Conservation (phyloP, 2,329 filamentous ascomycete genomes). For the Pseudophaeomoniella oleicola region DNA sequence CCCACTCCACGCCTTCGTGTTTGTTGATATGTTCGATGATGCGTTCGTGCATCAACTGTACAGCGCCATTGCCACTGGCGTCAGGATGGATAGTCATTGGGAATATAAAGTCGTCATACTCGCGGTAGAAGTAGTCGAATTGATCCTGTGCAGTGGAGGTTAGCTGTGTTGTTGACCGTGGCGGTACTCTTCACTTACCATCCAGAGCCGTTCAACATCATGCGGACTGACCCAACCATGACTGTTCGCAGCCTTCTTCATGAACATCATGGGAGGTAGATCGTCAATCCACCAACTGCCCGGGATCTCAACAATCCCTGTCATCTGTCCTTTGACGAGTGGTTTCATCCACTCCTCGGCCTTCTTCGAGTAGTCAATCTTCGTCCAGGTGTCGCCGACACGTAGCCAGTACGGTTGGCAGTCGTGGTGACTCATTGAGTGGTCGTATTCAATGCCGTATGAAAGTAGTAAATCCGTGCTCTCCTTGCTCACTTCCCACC, state of each 20-base stretch:
- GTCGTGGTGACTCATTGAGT: conserved; percentile 29
- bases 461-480: conserved; percentile 35
- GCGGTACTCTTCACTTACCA: conserved; percentile 9
- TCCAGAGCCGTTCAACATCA: conserved; percentile 47
- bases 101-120: conserved; percentile 65
- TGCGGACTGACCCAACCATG: conserved; percentile 44
- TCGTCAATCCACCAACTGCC: conserved; percentile 30
- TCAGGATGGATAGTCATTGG: conserved; percentile 67
- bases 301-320: conserved; percentile 28
- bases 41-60: conserved; percentile 57
- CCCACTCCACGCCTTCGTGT: conserved; percentile 34
- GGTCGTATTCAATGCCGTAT: conserved; percentile 30
- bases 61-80: conserved; percentile 57
- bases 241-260: conserved; percentile 33
- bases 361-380: conserved; percentile 27
- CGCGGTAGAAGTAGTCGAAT: conserved; percentile 56
- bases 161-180: conserved; percentile 20
- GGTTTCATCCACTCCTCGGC: conserved; percentile 32
- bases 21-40: conserved; percentile 57
- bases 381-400: conserved; percentile 28
- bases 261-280: conserved; percentile 31
- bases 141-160: conserved; percentile 42
- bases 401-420: conserved; percentile 30
- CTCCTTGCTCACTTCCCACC: conserved; percentile 59
- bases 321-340: conserved; percentile 29